Evolutionary conservation across 1,139 yeast species (phyloP).

Genomic region (Protomyces lactucae-debilis): DNA sequence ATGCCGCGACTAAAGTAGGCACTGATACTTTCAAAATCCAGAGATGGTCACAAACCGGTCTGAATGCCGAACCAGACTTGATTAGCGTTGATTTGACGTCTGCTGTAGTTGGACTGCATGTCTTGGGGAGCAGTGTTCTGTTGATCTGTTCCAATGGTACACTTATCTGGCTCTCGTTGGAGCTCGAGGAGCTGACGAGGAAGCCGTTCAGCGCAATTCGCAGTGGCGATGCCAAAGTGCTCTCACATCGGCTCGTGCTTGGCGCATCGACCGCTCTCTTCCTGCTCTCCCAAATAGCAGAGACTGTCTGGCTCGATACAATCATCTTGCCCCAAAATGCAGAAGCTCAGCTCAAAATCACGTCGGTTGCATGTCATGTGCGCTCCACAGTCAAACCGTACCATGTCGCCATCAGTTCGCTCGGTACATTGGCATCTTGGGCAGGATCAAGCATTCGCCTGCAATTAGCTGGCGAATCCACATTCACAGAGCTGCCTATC

Average conservation of each 20-base stretch:
- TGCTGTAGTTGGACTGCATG: not conserved
- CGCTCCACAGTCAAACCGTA: not conserved
- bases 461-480: not conserved
- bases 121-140: not conserved
- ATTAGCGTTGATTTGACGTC: not conserved
- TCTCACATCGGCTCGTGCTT: not conserved
- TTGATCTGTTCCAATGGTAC: not conserved
- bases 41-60: slow-evolving; percentile 1
- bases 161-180: not conserved
- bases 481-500: not conserved
- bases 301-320: not conserved
- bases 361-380: not conserved
- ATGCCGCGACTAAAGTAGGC: slow-evolving; percentile 13
- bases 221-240: not conserved
- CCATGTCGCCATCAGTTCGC: not conserved
- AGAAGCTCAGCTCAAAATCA: not conserved
- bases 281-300: not conserved
- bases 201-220: not conserved
- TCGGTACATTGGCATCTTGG: not conserved
- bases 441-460: not conserved
- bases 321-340: not conserved
- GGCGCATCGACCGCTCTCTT: not conserved
- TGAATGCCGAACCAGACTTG: slow-evolving; percentile 5
- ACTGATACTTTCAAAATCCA: slow-evolving; percentile 5
- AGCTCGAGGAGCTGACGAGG: not conserved